Evolutionary conservation across 495 filamentous ascomycete genomes (phyloP).

Genomic region (Tuber melanosporum): DNA sequence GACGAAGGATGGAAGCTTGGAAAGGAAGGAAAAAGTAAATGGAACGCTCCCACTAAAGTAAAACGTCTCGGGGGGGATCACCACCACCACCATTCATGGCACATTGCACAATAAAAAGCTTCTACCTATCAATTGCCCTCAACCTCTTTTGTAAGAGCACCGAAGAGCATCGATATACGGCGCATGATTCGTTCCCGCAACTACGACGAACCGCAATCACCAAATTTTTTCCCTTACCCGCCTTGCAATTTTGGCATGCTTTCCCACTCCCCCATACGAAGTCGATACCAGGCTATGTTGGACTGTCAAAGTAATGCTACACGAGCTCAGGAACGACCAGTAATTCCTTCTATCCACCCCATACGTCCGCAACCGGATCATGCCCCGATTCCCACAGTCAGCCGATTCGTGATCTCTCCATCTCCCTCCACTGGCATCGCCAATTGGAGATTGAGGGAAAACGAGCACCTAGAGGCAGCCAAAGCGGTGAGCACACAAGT

Average conservation of each 20-base stretch:
- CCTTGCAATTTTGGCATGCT: neutral
- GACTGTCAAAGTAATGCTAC: neutral
- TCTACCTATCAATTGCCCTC: neutral
- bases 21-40: slow-evolving; percentile 1
- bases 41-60: neutral
- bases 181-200: neutral
- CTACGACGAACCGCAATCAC: neutral
- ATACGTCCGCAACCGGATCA: neutral
- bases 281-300: neutral
- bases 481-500: neutral
- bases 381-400: neutral
- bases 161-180: neutral
- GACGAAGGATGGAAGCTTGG: neutral
- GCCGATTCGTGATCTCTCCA: neutral
- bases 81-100: neutral
- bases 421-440: neutral
- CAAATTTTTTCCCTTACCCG: neutral
- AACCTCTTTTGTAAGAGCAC: neutral
- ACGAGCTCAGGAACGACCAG: neutral
- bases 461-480: neutral
- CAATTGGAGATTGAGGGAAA: neutral
- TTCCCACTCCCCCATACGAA: neutral
- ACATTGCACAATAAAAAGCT: neutral
- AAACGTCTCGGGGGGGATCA: neutral
- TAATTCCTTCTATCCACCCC: neutral